Conservation (phyloP, 2,329 filamentous ascomycete genomes). For the Chrysoporthe austroafricana region DNA sequence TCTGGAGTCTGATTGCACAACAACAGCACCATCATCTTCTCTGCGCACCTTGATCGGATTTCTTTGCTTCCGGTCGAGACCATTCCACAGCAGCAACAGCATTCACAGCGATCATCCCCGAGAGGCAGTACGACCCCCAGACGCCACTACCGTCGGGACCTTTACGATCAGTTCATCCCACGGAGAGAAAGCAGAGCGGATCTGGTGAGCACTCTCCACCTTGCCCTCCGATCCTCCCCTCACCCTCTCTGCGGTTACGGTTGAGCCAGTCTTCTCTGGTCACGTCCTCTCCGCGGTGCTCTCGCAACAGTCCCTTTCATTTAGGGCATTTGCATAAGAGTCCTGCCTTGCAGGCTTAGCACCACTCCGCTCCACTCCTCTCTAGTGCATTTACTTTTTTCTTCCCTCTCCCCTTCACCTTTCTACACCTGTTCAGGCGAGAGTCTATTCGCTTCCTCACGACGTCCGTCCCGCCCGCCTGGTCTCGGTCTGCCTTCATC, state of each 20-base stretch:
- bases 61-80: constrained; percentile 16
- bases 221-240: background rate
- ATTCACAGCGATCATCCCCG: constrained; percentile 9
- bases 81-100: constrained; percentile 14
- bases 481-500: background rate
- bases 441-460: background rate
- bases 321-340: background rate
- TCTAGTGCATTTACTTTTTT: background rate
- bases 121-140: constrained; percentile 10
- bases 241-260: too few relatives aligned
- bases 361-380: background rate
- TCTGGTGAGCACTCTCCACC: constrained; percentile 18
- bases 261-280: background rate
- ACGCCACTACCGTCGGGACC: background rate
- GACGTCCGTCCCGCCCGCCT: background rate
- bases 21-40: background rate
- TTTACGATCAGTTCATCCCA: constrained; percentile 1
- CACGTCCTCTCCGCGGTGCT: background rate
- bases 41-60: constrained; percentile 3
- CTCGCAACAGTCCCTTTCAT: background rate
- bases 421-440: background rate
- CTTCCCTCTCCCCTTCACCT: background rate
- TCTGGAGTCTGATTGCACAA: background rate
- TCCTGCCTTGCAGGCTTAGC: background rate
- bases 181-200: constrained; percentile 15